phyloP scores from a whole-genome alignment of 1,139 yeast species.

The Geotrichum aggregatum region DNA sequence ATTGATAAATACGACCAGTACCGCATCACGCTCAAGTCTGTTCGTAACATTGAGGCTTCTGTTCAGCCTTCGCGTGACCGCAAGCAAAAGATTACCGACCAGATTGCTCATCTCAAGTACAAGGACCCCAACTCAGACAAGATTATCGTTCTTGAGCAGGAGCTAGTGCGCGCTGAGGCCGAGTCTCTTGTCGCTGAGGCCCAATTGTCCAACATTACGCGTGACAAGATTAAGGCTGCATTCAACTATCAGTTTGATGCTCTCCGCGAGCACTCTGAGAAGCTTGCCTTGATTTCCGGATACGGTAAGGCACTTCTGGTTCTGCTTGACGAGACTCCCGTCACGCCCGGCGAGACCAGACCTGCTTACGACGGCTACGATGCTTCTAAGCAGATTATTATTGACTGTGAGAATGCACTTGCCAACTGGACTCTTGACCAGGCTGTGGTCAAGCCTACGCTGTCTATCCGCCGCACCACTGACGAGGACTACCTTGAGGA shows the following conservation, averaged over 20 bases:
- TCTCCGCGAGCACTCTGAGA: conserved; percentile 92
- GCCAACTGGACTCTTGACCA: conserved; percentile 95
- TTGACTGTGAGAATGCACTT: conserved; percentile 94
- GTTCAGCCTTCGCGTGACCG: conserved; percentile 98
- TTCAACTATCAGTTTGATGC: conserved; percentile 97
- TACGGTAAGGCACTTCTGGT: conserved; percentile 96
- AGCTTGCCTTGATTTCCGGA: conserved; percentile 93
- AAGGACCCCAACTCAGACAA: conserved; percentile 97
- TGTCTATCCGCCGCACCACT: conserved; percentile 49
- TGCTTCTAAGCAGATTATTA: conserved; percentile 94
- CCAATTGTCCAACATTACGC: conserved; percentile 93
- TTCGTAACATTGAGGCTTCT: conserved; percentile 93
- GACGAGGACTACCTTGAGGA: conserved; percentile 19
- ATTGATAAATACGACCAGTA: conserved; percentile 97
- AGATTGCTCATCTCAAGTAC: conserved; percentile 95
- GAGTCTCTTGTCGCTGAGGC: conserved; percentile 99
- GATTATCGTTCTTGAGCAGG: conserved; percentile 93
- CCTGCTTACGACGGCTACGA: conserved; percentile 98
- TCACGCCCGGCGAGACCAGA: conserved; percentile 98
- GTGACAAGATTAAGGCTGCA: conserved; percentile 96
- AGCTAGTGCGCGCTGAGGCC: conserved; percentile 97
- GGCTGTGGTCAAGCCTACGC: conserved; percentile 91
- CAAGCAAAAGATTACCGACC: conserved; percentile 94
- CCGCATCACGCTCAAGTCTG: conserved; percentile 89
- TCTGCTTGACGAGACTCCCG: conserved; percentile 92